Conservation (phyloP, 345 rosid genomes). For the Camelina neglecta region DNA sequence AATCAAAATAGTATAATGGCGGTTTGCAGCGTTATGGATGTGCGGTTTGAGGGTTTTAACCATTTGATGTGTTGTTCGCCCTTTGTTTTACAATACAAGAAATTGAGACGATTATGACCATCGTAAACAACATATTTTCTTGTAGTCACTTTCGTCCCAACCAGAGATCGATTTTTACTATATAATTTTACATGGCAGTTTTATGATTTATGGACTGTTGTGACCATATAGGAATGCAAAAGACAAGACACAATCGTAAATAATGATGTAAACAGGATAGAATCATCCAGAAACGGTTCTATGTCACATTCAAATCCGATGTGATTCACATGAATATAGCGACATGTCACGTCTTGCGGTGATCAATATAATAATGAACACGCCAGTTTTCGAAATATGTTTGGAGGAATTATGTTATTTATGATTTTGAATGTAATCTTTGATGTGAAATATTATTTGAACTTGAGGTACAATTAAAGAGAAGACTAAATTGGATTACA, state of each 20-base stretch:
- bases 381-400: slow-evolving; percentile 15
- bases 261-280: neutral
- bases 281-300: neutral
- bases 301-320: slow-evolving; percentile 1
- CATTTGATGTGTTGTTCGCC: neutral
- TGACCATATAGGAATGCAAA: too few relatives aligned
- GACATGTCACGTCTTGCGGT: slow-evolving; percentile 16
- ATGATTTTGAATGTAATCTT: neutral
- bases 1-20: neutral
- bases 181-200: neutral
- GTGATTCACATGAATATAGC: slow-evolving; percentile 31
- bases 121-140: neutral
- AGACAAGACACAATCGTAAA: neutral
- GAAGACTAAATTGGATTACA: neutral
- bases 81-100: neutral
- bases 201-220: neutral
- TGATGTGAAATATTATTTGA: neutral
- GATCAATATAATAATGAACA: slow-evolving; percentile 11
- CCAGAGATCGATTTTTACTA: neutral
- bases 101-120: neutral
- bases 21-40: neutral
- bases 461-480: slow-evolving; percentile 21
- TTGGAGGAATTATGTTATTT: neutral
- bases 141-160: neutral
- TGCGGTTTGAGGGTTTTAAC: neutral